Evolutionary conservation across 129 eudicot genomes (phyloP), one percentile per base, ranked within the genome.

Genomic region (Helianthus tuberosus): DNA sequence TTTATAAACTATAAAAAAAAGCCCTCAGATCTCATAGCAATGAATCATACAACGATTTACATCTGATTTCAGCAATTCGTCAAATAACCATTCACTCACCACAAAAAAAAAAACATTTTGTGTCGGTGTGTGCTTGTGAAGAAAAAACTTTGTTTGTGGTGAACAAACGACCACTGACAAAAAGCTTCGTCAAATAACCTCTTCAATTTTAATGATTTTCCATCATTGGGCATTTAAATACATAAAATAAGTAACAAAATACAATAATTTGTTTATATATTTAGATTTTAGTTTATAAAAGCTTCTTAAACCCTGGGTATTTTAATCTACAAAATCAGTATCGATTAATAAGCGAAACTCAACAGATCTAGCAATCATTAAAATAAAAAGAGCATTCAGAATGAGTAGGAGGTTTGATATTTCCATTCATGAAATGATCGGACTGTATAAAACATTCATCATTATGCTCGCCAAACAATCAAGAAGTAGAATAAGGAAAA

Each of bases 361-460:
- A 50, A 11, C 55, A 14, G 55, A 6, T 3, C 36, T 12, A 5
- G 5, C 4, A 14, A 39, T 6, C 2, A 23, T 41, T 11, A 11
- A 13, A 27, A 15, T 25, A 44, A 6, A 20, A 8, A 51, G 68
- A 76, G 8, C 68, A 86, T 86, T 86, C 86, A 86, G 86, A 80
- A 86, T 83, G 90, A 86, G 85, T 83, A 83, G 91, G 88, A 86
- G 91, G 85, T 71, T 81, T 78, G 55, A 23, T 66, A 58, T 32
- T 86, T 86, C 85, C 83, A 68, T 75, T 86, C 85, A 82, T 80
- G 76, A 80, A 77, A 14, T 71, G 14, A 11, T 86, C 90, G 80
- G 90, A 86, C 59, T 5, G 70, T 12, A 7, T 50, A 59, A 58
- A 65, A 74, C 69, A 53, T 47, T 82, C 90, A 70, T 81, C 86